These are phyloP conservation scores for Apiospora aurea DNA, from an alignment of 2,329 filamentous ascomycete species.

Conservation along the genomic window DNA sequence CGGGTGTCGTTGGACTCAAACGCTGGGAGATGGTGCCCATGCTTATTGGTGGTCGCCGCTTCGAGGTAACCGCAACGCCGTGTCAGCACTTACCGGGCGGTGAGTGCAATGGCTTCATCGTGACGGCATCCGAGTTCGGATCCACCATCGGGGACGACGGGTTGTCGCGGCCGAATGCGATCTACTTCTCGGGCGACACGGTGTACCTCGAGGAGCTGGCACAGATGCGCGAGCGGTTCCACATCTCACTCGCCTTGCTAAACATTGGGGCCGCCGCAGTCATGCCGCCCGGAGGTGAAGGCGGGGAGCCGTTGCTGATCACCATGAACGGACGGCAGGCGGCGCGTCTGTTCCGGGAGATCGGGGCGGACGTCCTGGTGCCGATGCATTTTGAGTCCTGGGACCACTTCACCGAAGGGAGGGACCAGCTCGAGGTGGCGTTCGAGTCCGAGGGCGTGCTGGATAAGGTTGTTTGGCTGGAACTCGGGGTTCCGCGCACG, in stretches of 20 bases:
- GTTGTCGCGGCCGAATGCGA: slow-evolving; percentile 47
- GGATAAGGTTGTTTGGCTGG: slow-evolving; percentile 46
- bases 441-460: slow-evolving; percentile 45
- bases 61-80: slow-evolving; percentile 28
- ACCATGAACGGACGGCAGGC: slow-evolving; percentile 54
- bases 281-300: slow-evolving; percentile 29
- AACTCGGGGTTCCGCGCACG: slow-evolving; percentile 33
- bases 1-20: not conserved
- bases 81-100: slow-evolving; percentile 25
- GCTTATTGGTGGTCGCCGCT: not conserved
- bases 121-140: slow-evolving; percentile 48
- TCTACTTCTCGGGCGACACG: slow-evolving; percentile 59
- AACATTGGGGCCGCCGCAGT: slow-evolving; percentile 48
- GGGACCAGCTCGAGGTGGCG: slow-evolving; percentile 38
- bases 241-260: slow-evolving; percentile 48
- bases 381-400: slow-evolving; percentile 57
- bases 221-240: slow-evolving; percentile 43
- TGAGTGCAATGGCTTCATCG: slow-evolving; percentile 45
- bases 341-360: slow-evolving; percentile 46
- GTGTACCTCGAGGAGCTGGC: slow-evolving; percentile 52
- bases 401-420: slow-evolving; percentile 50
- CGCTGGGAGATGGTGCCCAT: not conserved
- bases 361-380: slow-evolving; percentile 50
- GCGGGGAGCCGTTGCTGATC: slow-evolving; percentile 42
- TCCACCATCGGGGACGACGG: slow-evolving; percentile 36